phyloP scores from a whole-genome alignment of 75 land plant species.

The Ceratopteris richardii region DNA sequence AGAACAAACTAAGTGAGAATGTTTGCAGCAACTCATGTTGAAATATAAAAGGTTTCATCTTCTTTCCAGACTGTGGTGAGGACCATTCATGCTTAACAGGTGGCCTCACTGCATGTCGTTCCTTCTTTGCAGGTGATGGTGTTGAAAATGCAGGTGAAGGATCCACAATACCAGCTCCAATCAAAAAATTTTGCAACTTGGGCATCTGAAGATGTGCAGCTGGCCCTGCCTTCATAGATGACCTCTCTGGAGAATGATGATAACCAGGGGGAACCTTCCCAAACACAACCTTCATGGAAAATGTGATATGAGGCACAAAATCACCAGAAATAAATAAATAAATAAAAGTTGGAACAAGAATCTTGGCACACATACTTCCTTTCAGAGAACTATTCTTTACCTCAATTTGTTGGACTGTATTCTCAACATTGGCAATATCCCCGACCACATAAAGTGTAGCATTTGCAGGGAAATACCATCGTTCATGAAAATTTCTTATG shows the following conservation, averaged over 20 bases:
- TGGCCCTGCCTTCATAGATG: slow-evolving; percentile 46
- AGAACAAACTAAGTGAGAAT: slow-evolving; percentile 89
- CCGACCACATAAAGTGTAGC: slow-evolving; percentile 97
- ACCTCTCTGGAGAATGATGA: slow-evolving; percentile 19
- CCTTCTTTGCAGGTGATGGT: slow-evolving; percentile 40
- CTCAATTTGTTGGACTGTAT: slow-evolving; percentile 73
- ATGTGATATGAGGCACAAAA: neutral
- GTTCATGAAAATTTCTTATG: slow-evolving; percentile 88
- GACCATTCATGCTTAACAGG: slow-evolving; percentile 93
- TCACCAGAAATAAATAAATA: slow-evolving; percentile 6
- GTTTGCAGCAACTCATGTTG: slow-evolving; percentile 98
- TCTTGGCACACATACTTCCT: neutral
- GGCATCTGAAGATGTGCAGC: slow-evolving; percentile 77
- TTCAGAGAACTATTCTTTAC: slow-evolving; percentile 28
- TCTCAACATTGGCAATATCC: slow-evolving; percentile 75
- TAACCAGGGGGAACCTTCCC: slow-evolving; percentile 54
- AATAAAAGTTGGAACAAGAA: no score
- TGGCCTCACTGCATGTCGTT: slow-evolving; percentile 83
- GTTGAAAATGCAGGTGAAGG: slow-evolving; percentile 22
- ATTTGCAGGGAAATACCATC: slow-evolving; percentile 99
- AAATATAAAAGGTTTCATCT: slow-evolving; percentile 66
- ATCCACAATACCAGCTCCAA: slow-evolving; percentile 43
- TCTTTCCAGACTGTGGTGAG: slow-evolving; percentile 44
- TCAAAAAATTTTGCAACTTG: slow-evolving; percentile 52
- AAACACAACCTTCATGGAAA: slow-evolving; percentile 64